Evolutionary conservation across 139 green algal genomes (phyloP), one percentile per base, ranked within the genome.

Genomic region (Pedinophyceae sp.): DNA sequence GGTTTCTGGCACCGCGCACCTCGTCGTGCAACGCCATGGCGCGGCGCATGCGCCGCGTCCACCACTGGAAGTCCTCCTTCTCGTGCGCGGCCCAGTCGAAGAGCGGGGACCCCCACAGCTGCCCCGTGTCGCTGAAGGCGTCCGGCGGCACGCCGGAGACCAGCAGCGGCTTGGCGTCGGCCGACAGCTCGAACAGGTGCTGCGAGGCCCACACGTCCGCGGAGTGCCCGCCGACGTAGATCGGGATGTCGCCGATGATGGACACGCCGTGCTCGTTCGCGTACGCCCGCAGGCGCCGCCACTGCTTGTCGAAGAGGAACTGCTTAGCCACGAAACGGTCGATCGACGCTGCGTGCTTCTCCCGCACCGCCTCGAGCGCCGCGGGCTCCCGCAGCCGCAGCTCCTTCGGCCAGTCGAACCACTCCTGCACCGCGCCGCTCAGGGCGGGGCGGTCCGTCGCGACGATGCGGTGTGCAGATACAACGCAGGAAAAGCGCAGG

Each of bases 231-330:
- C 84, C 85, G 30, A 94, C 85, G 63, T 98, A 98, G 75, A 98
- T 98, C 60, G 90, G 90, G 80, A 98, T 98, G 73, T 98, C 90
- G 1, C 90, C 90, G 17, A 97, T 69, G 54, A 98, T 78, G 38
- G 76, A 72, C 51, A 98, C 74, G 41, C 79, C 82, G 19, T 63
- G 64, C 16, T 30, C 28, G 60, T 95, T 95, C 24, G 90, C 89
- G 51, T 96, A 96, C 2, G 73, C 60, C 71, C 92, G 73, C 41
- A 63, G n/a, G 46, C 3, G 16, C 19, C 16, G 2, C 89, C 90
- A 98, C 73, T 96, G 88, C 43, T 58, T 65, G 67, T 98, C 79
- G 62, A 96, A 98, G 1, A 98, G 62, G 69, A 89, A 96, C 72
- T 98, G 90, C 38, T 84, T 64, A 1, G 77, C 87, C 0, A 90